Conservation (phyloP, 2,329 filamentous ascomycete species). For the Pseudocercospora cruenta region DNA sequence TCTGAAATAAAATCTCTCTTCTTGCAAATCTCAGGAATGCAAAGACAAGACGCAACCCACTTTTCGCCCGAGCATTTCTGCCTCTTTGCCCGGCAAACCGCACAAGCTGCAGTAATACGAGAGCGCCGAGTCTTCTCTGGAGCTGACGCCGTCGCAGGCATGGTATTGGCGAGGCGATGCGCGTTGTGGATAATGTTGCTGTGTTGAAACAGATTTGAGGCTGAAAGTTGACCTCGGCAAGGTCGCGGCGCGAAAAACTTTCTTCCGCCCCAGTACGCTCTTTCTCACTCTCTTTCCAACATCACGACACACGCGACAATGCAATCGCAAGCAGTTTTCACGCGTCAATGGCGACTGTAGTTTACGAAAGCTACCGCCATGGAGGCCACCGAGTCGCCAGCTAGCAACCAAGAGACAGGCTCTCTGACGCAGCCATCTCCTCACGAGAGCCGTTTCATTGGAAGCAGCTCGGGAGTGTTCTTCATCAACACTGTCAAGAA, state of each 20-base stretch:
- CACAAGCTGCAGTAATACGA: slow-evolving; percentile 31
- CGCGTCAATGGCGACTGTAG: background rate
- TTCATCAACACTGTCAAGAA: slow-evolving; percentile 59
- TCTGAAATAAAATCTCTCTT: background rate
- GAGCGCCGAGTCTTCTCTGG: slow-evolving; percentile 26
- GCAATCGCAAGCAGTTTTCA: background rate
- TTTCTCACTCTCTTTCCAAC: background rate
- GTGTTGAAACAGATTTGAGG: background rate
- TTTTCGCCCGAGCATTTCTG: slow-evolving; percentile 31
- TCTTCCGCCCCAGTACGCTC: background rate
- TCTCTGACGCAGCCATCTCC: slow-evolving; percentile 25
- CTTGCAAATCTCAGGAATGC: background rate
- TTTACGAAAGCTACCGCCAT: background rate
- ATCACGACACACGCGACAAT: background rate
- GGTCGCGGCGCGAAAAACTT: background rate
- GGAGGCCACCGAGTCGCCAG: slow-evolving; percentile 25
- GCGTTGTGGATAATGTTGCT: background rate
- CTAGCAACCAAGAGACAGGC: slow-evolving; percentile 29
- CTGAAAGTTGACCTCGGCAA: slow-evolving; percentile 5
- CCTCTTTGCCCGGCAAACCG: slow-evolving; percentile 29
- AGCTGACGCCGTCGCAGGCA: slow-evolving; percentile 15
- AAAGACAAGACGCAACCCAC: slow-evolving; percentile 4
- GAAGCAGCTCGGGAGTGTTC: slow-evolving; percentile 57
- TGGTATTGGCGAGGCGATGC: background rate
- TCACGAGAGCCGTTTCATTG: slow-evolving; percentile 47